Base-by-base conservation (phyloP, 345 rosid genomes). In the Reutealis trisperma region DNA sequence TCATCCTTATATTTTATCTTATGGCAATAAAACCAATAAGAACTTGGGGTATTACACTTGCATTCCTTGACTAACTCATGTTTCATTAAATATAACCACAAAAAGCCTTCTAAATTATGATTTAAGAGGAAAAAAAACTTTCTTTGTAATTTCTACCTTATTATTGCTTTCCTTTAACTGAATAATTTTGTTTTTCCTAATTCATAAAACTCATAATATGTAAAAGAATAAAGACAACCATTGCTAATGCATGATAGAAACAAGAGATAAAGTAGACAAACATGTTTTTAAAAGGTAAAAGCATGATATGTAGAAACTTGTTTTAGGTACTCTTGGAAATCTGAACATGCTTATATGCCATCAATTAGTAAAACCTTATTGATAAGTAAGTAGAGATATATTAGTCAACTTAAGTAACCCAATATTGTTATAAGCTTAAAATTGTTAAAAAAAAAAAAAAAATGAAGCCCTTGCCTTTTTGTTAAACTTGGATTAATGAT, bases 221-320 rank as follows among this genome's bases (percentile, higher is more conserved):
- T 27, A 42, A 41, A 69, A 62, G 71, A 62, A 62, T 27, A 61
- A 49, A 34, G 66, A 22, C 66, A 63, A 12, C 68, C 68, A 73
- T 27, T 44, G 47, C 57, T 51, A 45, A 1, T 22, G 42, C 45
- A 79, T 59, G 78, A 25, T 47, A 70, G 75, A 65, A 63, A 37
- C 78, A 69, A 15, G 37, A 42, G 78, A 22, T 8, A 63, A 19
- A n/a, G 41, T 22, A 51, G 12, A 41, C 45, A 34, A 9, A 22
- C 4, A 15, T 60, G 55, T 8, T 27, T 9, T 22, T 41, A 6
- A 51, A 34, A 22, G 61, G 45, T 61, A 34, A 58, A 52, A 61
- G 65, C 22, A 15, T 21, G 49, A 52, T 16, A 19, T 1, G 21
- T 22, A 49, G 61, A 71, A 52, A n/a, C 25, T 63, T 24, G 21